A percentile compares a stretch with the other conserved stretches of the same genome.
Conservation (phyloP, 2,329 filamentous ascomycete species). For the Periconia sp. region DNA sequence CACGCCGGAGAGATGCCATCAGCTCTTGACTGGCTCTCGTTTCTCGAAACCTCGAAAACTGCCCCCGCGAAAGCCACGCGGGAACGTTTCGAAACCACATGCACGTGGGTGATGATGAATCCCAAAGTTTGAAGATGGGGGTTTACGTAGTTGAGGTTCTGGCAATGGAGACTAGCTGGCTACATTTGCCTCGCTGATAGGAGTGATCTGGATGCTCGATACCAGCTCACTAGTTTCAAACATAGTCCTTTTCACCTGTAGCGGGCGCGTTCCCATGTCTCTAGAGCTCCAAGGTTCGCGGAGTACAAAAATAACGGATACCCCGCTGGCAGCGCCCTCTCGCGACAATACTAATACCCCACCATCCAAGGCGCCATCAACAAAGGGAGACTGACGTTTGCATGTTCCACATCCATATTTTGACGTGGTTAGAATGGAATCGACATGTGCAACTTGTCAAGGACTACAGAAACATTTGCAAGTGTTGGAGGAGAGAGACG, state of each 20-base stretch:
- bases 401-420: background rate
- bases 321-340: no score
- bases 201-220: background rate
- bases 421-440: slow-evolving; percentile 23
- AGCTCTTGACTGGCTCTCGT: background rate
- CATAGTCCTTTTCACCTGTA: background rate
- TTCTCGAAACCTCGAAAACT: background rate
- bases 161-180: background rate
- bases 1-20: background rate
- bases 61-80: background rate
- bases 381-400: background rate
- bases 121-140: background rate
- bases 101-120: background rate
- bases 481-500: slow-evolving; percentile 16
- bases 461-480: slow-evolving; percentile 35
- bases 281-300: background rate
- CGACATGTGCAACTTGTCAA: slow-evolving; percentile 36
- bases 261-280: background rate
- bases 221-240: background rate
- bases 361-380: background rate
- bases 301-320: background rate
- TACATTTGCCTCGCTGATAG: background rate
- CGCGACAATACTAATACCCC: background rate
- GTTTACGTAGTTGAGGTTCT: no score
- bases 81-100: background rate